Conservation (phyloP, 2,329 filamentous ascomycete genomes). For the Pseudogymnoascus sp. region DNA sequence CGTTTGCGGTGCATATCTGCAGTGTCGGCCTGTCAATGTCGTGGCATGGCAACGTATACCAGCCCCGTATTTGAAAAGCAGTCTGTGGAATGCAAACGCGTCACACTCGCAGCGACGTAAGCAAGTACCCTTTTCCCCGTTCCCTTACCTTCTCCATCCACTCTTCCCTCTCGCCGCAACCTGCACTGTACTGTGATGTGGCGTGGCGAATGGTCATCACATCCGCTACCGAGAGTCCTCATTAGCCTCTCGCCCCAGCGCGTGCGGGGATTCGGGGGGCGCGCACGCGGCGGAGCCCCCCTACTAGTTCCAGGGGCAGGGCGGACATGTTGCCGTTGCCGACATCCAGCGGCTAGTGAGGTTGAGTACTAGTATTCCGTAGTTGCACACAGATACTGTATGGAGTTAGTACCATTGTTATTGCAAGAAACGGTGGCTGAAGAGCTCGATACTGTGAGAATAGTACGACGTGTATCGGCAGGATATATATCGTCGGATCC, state of each 20-base stretch:
- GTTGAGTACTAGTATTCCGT: not conserved
- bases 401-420: no score
- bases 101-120: not conserved
- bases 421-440: no score
- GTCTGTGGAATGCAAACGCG: constrained; percentile 1
- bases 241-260: not conserved
- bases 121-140: not conserved
- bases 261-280: constrained; percentile 6
- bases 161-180: not conserved
- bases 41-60: not conserved
- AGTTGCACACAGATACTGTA: no score
- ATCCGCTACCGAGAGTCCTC: constrained; percentile 4
- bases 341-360: not conserved
- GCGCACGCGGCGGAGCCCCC: not conserved
- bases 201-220: not conserved
- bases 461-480: not conserved
- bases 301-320: constrained; percentile 8
- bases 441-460: not conserved
- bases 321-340: not conserved
- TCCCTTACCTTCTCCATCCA: not conserved
- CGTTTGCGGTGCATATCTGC: not conserved
- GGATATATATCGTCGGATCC: not conserved
- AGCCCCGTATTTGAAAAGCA: not conserved
- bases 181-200: not conserved
- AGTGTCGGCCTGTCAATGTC: not conserved